These are phyloP conservation scores for Pseudognaphalium luteoalbum DNA, from an alignment of 129 eudicot species.

Conservation along the genomic window DNA sequence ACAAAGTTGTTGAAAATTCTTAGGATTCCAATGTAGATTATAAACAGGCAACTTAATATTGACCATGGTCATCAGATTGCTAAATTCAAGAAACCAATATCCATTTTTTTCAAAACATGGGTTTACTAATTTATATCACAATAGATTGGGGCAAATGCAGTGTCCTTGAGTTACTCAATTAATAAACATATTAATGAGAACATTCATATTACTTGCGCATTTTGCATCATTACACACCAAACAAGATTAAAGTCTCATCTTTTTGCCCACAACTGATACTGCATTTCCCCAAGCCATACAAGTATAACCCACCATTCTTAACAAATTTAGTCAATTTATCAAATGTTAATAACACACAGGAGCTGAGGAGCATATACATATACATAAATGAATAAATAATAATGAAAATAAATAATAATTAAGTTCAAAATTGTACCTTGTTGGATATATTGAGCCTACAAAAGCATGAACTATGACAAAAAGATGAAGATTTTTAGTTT, in stretches of 20 bases:
- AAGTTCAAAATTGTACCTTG: constrained; percentile 30
- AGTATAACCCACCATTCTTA: constrained; percentile 8
- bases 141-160: not conserved
- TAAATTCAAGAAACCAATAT: not conserved
- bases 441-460: constrained; percentile 29
- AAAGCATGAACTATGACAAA: constrained; percentile 20
- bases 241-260: not conserved
- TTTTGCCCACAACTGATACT: not conserved
- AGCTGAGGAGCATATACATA: not conserved
- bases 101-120: not conserved
- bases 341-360: not conserved
- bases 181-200: not conserved
- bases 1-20: constrained; percentile 11
- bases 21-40: constrained; percentile 3
- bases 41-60: not conserved
- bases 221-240: not conserved
- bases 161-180: not conserved
- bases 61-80: not conserved
- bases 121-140: not conserved
- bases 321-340: constrained; percentile 3
- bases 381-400: not conserved
- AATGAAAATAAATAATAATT: not conserved
- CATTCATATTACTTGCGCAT: not conserved
- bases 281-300: constrained; percentile 22
- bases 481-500: constrained; percentile 19